These are phyloP conservation scores for Fusarium agapanthi DNA, from an alignment of 2,329 filamentous ascomycete species.

Conservation along the genomic window DNA sequence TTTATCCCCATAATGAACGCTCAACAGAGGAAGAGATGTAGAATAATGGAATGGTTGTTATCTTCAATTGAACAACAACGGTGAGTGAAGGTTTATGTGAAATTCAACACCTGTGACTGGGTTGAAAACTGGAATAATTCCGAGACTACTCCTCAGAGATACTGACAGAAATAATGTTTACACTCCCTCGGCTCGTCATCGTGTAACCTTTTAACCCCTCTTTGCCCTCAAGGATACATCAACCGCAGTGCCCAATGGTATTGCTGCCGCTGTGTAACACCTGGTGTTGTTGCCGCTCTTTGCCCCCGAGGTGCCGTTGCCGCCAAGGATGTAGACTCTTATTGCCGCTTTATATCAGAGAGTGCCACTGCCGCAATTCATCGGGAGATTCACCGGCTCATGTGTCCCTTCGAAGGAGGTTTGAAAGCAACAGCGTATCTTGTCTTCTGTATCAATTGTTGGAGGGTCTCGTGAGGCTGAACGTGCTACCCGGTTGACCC, in stretches of 20 bases:
- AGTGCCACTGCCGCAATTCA: neutral
- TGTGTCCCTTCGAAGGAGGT: neutral
- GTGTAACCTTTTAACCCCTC: neutral
- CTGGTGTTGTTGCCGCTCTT: neutral
- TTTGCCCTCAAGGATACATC: neutral
- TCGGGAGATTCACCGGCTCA: neutral
- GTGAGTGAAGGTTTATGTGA: neutral
- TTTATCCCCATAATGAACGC: neutral
- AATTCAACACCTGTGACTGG: neutral
- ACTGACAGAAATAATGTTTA: neutral
- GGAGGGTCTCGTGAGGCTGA: neutral
- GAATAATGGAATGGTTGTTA: fast-evolving
- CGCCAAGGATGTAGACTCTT: neutral
- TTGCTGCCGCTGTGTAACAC: neutral
- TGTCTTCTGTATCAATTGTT: fast-evolving
- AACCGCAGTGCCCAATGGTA: neutral
- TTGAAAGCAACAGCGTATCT: neutral
- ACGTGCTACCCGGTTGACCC: neutral
- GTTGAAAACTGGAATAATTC: neutral
- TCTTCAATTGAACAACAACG: fast-evolving
- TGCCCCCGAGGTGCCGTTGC: neutral
- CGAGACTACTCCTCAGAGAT: neutral
- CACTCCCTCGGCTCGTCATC: neutral
- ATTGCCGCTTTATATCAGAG: neutral
- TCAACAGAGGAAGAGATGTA: fast-evolving